Evolutionary conservation across 768 basidiomycete genomes (phyloP).

Genomic region (Lactifluus pinguis): DNA sequence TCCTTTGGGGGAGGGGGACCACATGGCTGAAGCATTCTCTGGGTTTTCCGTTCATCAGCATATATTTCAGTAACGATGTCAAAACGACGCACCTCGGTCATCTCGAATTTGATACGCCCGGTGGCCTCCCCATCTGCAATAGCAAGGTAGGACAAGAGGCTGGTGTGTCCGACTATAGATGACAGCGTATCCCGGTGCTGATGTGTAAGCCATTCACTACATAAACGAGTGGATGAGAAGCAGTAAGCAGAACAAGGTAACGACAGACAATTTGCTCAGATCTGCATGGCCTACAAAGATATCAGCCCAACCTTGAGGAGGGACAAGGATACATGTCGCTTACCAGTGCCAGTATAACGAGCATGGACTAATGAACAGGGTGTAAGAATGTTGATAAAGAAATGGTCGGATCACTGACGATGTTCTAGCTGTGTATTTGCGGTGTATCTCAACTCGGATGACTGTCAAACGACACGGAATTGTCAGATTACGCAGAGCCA

Average conservation of each 20-base stretch:
- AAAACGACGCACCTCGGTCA: constrained; percentile 71
- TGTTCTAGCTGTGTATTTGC: constrained; percentile 95
- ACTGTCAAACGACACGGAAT: constrained; percentile 34
- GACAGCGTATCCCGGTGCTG: constrained; percentile 95
- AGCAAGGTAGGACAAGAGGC: constrained; percentile 77
- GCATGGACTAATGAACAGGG: constrained; percentile 63
- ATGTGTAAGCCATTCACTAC: constrained; percentile 94
- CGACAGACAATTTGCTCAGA: constrained; percentile 82
- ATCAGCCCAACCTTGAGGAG: constrained; percentile 7
- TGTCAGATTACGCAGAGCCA: background rate
- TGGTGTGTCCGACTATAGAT: constrained; percentile 86
- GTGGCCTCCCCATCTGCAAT: constrained; percentile 93
- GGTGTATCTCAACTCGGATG: constrained; percentile 89
- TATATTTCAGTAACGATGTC: background rate
- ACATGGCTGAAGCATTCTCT: constrained; percentile 50
- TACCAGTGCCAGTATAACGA: constrained; percentile 91
- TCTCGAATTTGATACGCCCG: constrained; percentile 84
- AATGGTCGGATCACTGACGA: constrained; percentile 43
- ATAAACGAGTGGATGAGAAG: constrained; percentile 15
- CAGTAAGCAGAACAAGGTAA: background rate
- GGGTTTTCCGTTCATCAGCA: background rate
- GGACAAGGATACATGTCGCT: constrained; percentile 23
- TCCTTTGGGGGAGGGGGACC: constrained; percentile 59
- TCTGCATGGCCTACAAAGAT: constrained; percentile 76
- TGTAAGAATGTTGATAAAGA: constrained; percentile 13